Percentiles rank a stretch among this genome's conserved stretches.
These are phyloP conservation scores for Penicillium angulare DNA, from an alignment of 495 filamentous ascomycete species.

Conservation along the genomic window DNA sequence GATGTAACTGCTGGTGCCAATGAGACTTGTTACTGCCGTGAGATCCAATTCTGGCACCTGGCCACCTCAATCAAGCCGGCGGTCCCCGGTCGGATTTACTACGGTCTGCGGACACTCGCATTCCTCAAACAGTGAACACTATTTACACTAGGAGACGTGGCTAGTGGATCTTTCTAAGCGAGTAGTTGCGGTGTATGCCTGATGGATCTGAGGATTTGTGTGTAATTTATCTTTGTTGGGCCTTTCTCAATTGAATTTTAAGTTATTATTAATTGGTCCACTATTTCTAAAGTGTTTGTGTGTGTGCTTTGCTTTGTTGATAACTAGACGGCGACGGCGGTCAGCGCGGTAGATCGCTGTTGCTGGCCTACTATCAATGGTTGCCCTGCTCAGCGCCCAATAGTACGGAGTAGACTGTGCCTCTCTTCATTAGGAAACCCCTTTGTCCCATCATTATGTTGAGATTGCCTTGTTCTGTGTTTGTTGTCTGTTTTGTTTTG, in stretches of 20 bases:
- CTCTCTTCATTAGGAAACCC: too few relatives aligned
- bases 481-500: too few relatives aligned
- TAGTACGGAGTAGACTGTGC: too few relatives aligned
- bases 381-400: too few relatives aligned
- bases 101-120: not conserved
- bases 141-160: constrained; percentile 4
- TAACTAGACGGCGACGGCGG: not conserved
- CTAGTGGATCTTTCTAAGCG: constrained; percentile 14
- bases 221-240: not conserved
- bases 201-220: not conserved
- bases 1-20: too few relatives aligned
- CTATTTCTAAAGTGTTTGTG: not conserved
- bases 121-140: too few relatives aligned
- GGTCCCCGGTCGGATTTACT: not conserved
- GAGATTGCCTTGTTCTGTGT: too few relatives aligned
- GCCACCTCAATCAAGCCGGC: too few relatives aligned
- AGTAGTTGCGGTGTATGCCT: constrained; percentile 15
- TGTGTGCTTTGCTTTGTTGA: not conserved
- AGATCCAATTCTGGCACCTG: too few relatives aligned
- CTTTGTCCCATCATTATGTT: not conserved
- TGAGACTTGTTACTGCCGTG: too few relatives aligned
- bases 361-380: too few relatives aligned
- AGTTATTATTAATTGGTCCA: not conserved
- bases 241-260: not conserved
- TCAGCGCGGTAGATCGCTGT: constrained; percentile 1